These are phyloP conservation scores for Gracilariopsis chorda DNA, from an alignment of 23 red algal genomes.

Conservation along the genomic window DNA sequence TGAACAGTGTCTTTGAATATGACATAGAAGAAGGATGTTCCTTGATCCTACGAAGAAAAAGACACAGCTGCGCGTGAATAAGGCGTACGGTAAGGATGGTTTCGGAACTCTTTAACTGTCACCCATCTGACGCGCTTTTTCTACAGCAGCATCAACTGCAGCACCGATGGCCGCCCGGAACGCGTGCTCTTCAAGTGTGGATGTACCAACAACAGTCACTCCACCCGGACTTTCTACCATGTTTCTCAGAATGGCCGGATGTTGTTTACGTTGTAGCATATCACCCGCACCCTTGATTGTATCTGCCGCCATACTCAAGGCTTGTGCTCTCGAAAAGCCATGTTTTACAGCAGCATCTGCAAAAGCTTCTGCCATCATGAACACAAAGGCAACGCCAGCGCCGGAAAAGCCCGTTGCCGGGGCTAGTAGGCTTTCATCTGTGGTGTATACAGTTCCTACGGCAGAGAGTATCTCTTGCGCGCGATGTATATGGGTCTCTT, in stretches of 20 bases:
- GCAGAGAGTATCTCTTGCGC: constrained; percentile 36
- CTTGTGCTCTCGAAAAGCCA: constrained; percentile 57
- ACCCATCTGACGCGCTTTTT: constrained; percentile 39
- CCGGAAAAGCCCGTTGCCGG: constrained; percentile 67
- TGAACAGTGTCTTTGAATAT: too few relatives aligned
- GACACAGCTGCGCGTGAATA: too few relatives aligned
- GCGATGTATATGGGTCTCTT: constrained; percentile 5
- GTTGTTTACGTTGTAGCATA: constrained; percentile 5
- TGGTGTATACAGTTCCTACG: constrained; percentile 44
- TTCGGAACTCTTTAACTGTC: not conserved
- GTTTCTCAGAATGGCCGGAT: constrained; percentile 80
- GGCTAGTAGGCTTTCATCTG: constrained; percentile 55
- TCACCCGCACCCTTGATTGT: constrained; percentile 70
- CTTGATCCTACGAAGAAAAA: too few relatives aligned
- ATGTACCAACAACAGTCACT: constrained; percentile 70
- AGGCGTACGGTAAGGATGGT: not conserved
- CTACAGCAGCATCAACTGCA: constrained; percentile 69
- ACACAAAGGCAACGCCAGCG: constrained; percentile 65
- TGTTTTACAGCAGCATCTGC: constrained; percentile 72
- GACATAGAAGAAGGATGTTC: too few relatives aligned
- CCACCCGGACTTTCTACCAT: constrained; percentile 84
- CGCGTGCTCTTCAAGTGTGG: constrained; percentile 48
- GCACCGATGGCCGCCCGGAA: constrained; percentile 53
- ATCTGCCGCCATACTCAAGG: constrained; percentile 44
- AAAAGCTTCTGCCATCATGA: constrained; percentile 75